Evolutionary conservation across 2,329 filamentous ascomycete species (phyloP), one percentile per base, ranked within the genome.

Genomic region (Scedosporium dehoogii): DNA sequence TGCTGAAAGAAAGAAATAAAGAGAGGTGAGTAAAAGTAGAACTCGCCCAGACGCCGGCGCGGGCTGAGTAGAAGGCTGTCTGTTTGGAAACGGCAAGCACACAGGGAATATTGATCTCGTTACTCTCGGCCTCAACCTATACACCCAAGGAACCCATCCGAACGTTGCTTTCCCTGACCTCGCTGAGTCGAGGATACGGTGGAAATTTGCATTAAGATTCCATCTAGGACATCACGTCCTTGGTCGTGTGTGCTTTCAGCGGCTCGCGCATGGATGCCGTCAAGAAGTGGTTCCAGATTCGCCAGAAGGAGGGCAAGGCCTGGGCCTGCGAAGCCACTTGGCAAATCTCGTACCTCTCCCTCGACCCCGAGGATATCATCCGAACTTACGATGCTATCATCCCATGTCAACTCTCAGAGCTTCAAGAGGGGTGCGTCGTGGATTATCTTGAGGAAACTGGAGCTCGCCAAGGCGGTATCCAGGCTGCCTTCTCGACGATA

Each of bases 371-470:
- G 70, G 93, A 97, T 71, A 96, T 97, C 66, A 93, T 93, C 59
- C 87, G 93, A 63, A 97, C 88, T n/a, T 97, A 97, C 83, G 92
- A 97, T 76, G 93, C 93, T 64, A 89, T 97, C 72, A 97, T 97
- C 72, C 90, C 93, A 64, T n/a, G 93, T 97, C 83, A 99, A 97
- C 80, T 96, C 91, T 18, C 93, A 97, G 74, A 91, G 86, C 69
- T 93, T 93, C 67, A 51, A 51, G 46, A 16, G 46, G 5, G 46
- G 14, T n/a, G 46, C 46, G 16, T 51, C 46, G n/a, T n/a, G n/a
- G n/a, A n/a, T n/a, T n/a, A n/a, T n/a, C n/a, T n/a, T n/a, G n/a
- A n/a, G n/a, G n/a, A n/a, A n/a, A n/a, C n/a, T n/a, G n/a, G n/a
- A n/a, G n/a, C n/a, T n/a, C n/a, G n/a, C n/a, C n/a, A n/a, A n/a